phyloP scores from a whole-genome alignment of 2,329 filamentous ascomycete species.

The Aspergillus pseudoviridinutans region DNA sequence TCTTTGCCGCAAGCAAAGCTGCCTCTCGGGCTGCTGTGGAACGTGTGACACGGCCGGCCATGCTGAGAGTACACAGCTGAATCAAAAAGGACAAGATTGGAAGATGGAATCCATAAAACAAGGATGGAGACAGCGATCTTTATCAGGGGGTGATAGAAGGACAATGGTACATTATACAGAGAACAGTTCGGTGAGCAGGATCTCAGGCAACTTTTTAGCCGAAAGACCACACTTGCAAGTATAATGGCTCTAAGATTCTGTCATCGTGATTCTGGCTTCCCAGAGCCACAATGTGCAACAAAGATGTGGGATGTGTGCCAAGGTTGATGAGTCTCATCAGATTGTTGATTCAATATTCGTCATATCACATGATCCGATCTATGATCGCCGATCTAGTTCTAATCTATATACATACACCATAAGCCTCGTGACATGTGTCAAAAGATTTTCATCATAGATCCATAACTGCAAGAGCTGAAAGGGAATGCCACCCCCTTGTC shows the following conservation, averaged over 20 bases:
- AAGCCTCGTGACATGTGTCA: not conserved
- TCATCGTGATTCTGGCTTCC: not conserved
- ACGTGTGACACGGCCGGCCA: slow-evolving; percentile 26
- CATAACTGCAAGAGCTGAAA: slow-evolving; percentile 2
- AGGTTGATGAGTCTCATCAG: not conserved
- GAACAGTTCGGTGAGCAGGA: slow-evolving; percentile 1
- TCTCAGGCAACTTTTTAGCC: not conserved
- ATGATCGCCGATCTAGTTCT: not conserved
- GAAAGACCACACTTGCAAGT: not conserved
- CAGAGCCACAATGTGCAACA: not conserved
- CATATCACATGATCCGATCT: not conserved
- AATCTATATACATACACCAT: not conserved
- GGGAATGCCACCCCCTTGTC: slow-evolving; percentile 6
- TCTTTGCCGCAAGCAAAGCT: slow-evolving; percentile 12
- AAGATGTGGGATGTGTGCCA: not conserved
- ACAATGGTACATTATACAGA: not conserved
- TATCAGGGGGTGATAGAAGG: not conserved
- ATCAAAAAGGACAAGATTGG: not conserved
- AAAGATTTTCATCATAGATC: slow-evolving; percentile 3
- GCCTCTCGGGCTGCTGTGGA: slow-evolving; percentile 22
- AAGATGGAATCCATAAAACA: not conserved
- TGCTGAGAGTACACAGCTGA: slow-evolving; percentile 1
- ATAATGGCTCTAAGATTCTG: not conserved
- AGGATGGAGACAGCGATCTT: not conserved
- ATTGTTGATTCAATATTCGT: not conserved